Evolutionary conservation across 2,329 filamentous ascomycete species (phyloP).

Genomic region (Aspergillus hiratsukae): DNA sequence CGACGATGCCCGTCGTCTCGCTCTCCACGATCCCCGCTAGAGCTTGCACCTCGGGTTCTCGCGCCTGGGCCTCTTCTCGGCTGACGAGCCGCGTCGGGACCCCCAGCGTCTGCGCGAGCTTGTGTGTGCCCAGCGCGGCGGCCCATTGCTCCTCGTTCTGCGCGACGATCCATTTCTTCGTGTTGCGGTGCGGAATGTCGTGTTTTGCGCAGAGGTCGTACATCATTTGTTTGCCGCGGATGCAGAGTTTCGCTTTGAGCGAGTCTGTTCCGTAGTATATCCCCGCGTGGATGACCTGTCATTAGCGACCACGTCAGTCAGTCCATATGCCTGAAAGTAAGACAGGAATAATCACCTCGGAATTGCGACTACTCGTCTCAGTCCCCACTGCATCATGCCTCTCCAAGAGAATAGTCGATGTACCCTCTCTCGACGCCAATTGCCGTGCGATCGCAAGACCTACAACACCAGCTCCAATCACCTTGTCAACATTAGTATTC

Average conservation of each 20-base stretch:
- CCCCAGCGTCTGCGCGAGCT: constrained; percentile 49
- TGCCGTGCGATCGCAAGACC: constrained; percentile 74
- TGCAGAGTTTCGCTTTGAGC: constrained; percentile 80
- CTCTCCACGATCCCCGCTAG: constrained; percentile 73
- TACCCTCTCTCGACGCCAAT: constrained; percentile 57
- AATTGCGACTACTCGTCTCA: constrained; percentile 86
- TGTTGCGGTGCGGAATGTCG: constrained; percentile 65
- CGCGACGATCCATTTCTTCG: constrained; percentile 92
- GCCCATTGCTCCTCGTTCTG: constrained; percentile 68
- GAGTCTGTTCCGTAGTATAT: constrained; percentile 76
- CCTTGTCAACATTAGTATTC: constrained; percentile 26
- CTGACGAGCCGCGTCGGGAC: constrained; percentile 71
- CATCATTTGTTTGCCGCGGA: constrained; percentile 69
- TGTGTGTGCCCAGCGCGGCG: constrained; percentile 51
- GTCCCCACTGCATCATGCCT: constrained; percentile 70
- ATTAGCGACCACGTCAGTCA: neutral
- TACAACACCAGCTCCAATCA: constrained; percentile 68
- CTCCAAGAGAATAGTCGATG: constrained; percentile 74
- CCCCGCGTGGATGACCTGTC: constrained; percentile 86
- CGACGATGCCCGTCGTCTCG: constrained; percentile 82
- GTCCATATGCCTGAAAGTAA: neutral
- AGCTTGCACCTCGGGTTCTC: constrained; percentile 74
- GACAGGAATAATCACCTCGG: constrained; percentile 54
- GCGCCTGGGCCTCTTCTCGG: constrained; percentile 54
- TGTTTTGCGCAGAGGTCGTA: constrained; percentile 71